Evolutionary conservation across 345 rosid genomes (phyloP).

Genomic region (Barbarea vulgaris): DNA sequence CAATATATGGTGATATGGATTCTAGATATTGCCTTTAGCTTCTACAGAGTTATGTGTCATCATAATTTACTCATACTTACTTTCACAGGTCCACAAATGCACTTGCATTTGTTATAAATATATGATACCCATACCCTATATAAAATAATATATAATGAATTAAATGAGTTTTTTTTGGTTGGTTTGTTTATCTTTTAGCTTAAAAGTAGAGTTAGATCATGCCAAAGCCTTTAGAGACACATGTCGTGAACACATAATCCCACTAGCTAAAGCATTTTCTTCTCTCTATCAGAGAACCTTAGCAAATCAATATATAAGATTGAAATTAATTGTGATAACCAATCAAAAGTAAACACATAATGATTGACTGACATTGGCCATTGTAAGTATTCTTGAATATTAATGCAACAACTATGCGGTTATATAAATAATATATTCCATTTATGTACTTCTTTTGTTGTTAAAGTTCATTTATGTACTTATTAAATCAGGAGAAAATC

Average conservation of each 20-base stretch:
- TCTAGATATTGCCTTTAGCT: conserved; percentile 1
- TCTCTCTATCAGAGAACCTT: background rate
- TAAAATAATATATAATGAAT: background rate
- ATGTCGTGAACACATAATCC: conserved; percentile 16
- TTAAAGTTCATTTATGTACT: background rate
- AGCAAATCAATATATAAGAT: conserved; percentile 12
- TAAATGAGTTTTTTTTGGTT: background rate
- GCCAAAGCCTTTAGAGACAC: background rate
- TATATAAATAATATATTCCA: too few species aligned
- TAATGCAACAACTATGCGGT: background rate
- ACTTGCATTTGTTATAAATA: conserved; percentile 20
- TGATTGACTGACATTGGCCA: background rate
- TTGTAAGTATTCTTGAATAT: background rate
- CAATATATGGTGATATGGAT: background rate
- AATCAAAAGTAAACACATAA: background rate
- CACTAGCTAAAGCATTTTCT: conserved; percentile 1
- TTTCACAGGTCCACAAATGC: conserved; percentile 33
- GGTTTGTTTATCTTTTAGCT: background rate
- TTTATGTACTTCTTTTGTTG: background rate
- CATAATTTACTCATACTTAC: background rate
- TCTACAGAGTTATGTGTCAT: conserved; percentile 2
- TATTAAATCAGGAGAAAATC: background rate
- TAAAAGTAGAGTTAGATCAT: background rate
- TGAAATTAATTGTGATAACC: background rate
- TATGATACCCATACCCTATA: background rate